phyloP scores from a whole-genome alignment of 495 filamentous ascomycete species.

The Podospora tetraspora region DNA sequence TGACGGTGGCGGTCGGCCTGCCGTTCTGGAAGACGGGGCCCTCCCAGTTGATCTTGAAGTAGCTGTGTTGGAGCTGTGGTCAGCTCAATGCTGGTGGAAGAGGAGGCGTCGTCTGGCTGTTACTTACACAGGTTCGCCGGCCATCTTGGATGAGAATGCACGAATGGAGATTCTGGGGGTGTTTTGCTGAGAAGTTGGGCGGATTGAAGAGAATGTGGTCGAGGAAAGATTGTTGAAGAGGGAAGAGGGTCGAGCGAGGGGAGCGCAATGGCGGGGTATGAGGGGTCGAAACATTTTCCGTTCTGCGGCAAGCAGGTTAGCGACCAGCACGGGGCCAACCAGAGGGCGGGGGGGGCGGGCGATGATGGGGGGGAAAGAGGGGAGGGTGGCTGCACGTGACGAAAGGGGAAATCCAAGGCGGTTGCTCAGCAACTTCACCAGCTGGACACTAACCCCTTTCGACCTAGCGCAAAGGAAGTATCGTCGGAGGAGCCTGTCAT shows the following conservation, averaged over 20 bases:
- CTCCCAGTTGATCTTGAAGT: constrained; percentile 52
- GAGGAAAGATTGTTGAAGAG: constrained; percentile 32
- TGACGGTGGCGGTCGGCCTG: constrained; percentile 52
- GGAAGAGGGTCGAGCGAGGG: constrained; percentile 37
- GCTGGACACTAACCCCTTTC: neutral
- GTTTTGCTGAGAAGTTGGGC: constrained; percentile 23
- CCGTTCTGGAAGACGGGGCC: constrained; percentile 55
- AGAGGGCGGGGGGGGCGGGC: neutral
- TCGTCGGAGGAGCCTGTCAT: neutral
- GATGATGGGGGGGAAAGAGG: constrained; percentile 3
- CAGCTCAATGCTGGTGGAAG: constrained; percentile 5
- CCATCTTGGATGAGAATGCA: constrained; percentile 33
- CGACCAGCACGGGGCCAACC: constrained; percentile 22
- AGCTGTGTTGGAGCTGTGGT: constrained; percentile 20
- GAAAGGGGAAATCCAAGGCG: neutral
- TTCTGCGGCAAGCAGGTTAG: constrained; percentile 27
- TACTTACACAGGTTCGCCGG: constrained; percentile 28
- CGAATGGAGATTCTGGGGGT: constrained; percentile 27
- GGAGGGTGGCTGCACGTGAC: neutral
- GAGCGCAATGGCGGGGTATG: constrained; percentile 43
- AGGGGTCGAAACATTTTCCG: constrained; percentile 39
- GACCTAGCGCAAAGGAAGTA: neutral
- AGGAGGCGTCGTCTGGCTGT: neutral
- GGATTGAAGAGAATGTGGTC: constrained; percentile 27
- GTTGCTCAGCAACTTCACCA: neutral